Evolutionary conservation across 331 rosid species (phyloP).

Genomic region (Malus hybrid): DNA sequence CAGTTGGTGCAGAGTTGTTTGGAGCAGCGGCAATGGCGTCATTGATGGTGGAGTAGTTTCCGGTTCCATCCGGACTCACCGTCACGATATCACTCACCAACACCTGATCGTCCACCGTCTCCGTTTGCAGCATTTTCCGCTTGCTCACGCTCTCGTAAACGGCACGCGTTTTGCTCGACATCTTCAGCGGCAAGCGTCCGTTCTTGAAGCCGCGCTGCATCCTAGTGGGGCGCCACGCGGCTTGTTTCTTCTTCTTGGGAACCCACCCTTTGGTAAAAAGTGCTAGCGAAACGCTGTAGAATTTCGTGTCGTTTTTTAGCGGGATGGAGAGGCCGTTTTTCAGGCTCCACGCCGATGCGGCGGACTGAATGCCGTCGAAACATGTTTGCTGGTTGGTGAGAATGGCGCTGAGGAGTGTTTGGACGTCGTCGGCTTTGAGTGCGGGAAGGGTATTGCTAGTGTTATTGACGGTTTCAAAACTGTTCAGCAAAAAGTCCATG

Average conservation of each 20-base stretch:
- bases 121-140: slow-evolving; percentile 41
- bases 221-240: slow-evolving; percentile 11
- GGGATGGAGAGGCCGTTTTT: slow-evolving; percentile 51
- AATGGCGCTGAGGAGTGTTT: slow-evolving; percentile 63
- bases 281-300: slow-evolving; percentile 71
- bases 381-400: slow-evolving; percentile 86
- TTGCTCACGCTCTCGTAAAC: slow-evolving; percentile 57
- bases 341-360: slow-evolving; percentile 56
- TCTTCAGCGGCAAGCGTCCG: slow-evolving; percentile 59
- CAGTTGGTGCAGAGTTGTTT: slow-evolving; percentile 38
- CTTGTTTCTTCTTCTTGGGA: slow-evolving; percentile 20
- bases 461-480: slow-evolving; percentile 40
- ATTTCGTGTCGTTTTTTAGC: slow-evolving; percentile 58
- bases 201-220: slow-evolving; percentile 38
- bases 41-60: slow-evolving; percentile 64
- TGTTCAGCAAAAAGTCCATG: slow-evolving; percentile 44
- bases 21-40: slow-evolving; percentile 82
- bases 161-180: slow-evolving; percentile 44
- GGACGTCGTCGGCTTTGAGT: slow-evolving; percentile 53
- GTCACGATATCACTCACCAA: slow-evolving; percentile 49
- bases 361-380: slow-evolving; percentile 57
- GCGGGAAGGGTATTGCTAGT: slow-evolving; percentile 26
- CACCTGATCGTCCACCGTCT: slow-evolving; percentile 19
- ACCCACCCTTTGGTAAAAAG: slow-evolving; percentile 72
- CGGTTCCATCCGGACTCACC: slow-evolving; percentile 68